Percentiles rank a stretch among this genome's conserved stretches.
phyloP scores from a whole-genome alignment of 352 stramenopile genomes.

The Globisporangium paroecandrum region DNA sequence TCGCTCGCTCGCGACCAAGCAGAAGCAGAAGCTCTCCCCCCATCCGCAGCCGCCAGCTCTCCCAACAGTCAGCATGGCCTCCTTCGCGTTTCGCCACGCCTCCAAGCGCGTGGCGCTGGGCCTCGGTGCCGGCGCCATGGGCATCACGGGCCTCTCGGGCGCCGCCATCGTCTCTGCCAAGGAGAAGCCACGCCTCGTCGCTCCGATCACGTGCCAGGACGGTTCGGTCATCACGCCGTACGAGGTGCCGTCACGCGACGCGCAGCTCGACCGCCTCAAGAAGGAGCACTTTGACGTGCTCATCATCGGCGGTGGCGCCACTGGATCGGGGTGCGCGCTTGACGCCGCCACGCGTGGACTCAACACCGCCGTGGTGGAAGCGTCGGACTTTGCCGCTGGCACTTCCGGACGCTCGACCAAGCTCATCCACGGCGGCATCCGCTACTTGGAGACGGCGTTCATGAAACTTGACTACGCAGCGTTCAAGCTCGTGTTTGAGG shows the following conservation, averaged over 20 bases:
- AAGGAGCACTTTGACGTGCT: slow-evolving; percentile 92
- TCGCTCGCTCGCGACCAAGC: slow-evolving; percentile 20
- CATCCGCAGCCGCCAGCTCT: neutral
- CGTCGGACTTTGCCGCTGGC: slow-evolving; percentile 89
- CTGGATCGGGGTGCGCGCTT: slow-evolving; percentile 88
- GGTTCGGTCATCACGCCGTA: slow-evolving; percentile 82
- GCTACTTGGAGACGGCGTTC: slow-evolving; percentile 95
- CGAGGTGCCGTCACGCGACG: slow-evolving; percentile 64
- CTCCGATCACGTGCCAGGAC: slow-evolving; percentile 80
- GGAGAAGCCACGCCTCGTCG: slow-evolving; percentile 64
- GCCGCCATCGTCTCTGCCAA: slow-evolving; percentile 70
- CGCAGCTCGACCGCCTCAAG: slow-evolving; percentile 80
- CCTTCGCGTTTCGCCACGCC: slow-evolving; percentile 51
- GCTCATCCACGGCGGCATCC: slow-evolving; percentile 94
- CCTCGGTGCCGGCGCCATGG: slow-evolving; percentile 43
- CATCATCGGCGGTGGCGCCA: slow-evolving; percentile 91
- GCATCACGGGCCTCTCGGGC: slow-evolving; percentile 52
- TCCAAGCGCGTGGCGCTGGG: slow-evolving; percentile 54
- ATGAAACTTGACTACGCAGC: slow-evolving; percentile 88
- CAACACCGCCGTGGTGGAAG: slow-evolving; percentile 91
- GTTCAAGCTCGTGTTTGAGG: slow-evolving; percentile 91
- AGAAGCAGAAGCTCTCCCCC: neutral
- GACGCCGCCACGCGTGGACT: slow-evolving; percentile 91
- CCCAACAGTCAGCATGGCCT: slow-evolving; percentile 37
- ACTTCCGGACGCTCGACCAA: slow-evolving; percentile 94